phyloP scores from a whole-genome alignment of 2,329 filamentous ascomycete species.

The Zarea fungicola region DNA sequence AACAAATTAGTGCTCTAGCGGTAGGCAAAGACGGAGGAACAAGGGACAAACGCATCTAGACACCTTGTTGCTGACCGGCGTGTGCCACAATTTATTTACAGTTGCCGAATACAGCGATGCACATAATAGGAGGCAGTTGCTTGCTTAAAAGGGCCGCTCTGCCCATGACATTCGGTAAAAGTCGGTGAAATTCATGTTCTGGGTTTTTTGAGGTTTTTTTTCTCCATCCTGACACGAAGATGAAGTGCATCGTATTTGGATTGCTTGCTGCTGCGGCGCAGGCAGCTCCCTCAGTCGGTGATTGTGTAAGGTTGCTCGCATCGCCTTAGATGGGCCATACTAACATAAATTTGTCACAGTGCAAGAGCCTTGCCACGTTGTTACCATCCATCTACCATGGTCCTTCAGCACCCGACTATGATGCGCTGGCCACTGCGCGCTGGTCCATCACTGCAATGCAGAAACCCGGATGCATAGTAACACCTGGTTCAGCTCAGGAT shows the following conservation, averaged over 20 bases:
- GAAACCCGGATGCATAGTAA: conserved; percentile 12
- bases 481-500: background rate
- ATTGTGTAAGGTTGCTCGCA: conserved; percentile 1
- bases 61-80: background rate
- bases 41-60: no score
- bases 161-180: background rate
- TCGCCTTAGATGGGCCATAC: background rate
- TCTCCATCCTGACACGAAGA: background rate
- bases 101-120: conserved; percentile 4
- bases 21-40: no score
- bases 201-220: no score
- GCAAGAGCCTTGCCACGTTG: background rate
- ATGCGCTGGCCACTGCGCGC: conserved; percentile 1
- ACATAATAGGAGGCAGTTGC: background rate
- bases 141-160: background rate
- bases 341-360: conserved; percentile 11
- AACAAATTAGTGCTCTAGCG: no score
- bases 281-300: conserved; percentile 1
- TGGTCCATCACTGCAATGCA: conserved; percentile 12
- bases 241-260: conserved; percentile 4
- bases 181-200: background rate
- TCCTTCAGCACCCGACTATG: conserved; percentile 7
- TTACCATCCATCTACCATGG: conserved; percentile 9
- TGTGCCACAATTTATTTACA: background rate
- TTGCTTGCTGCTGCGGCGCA: background rate